These are phyloP conservation scores for Penicillium janthinellum DNA, from an alignment of 2,329 filamentous ascomycete genomes.

Conservation along the genomic window DNA sequence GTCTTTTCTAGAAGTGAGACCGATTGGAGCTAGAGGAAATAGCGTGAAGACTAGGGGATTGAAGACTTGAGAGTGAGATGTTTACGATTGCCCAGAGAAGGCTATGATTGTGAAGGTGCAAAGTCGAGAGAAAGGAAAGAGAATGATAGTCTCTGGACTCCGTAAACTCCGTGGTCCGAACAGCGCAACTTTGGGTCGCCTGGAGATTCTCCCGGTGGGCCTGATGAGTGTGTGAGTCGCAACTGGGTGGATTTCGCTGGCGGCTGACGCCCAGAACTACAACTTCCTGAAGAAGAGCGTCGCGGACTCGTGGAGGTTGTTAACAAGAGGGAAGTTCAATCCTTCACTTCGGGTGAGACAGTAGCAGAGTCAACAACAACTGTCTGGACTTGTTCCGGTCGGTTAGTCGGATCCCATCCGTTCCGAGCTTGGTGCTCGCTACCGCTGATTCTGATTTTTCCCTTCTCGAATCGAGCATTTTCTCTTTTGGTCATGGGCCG, in stretches of 20 bases:
- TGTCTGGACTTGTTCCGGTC: background rate
- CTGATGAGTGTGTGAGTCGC: background rate
- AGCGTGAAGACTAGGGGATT: background rate
- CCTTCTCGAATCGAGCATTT: background rate
- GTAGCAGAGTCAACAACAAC: background rate
- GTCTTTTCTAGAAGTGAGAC: background rate
- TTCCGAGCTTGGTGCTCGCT: background rate
- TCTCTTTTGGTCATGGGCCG: background rate
- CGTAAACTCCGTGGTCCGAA: too few relatives aligned
- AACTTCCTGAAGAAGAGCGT: slow-evolving; percentile 2
- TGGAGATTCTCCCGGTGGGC: background rate
- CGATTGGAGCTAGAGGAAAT: background rate
- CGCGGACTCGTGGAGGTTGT: background rate
- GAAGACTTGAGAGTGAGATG: background rate
- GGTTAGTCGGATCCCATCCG: background rate
- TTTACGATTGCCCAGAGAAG: background rate
- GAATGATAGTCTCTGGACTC: background rate
- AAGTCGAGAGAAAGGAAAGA: background rate
- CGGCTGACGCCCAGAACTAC: slow-evolving; percentile 10
- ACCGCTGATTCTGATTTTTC: background rate
- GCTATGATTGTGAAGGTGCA: too few relatives aligned
- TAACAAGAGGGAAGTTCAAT: background rate
- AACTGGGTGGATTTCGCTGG: background rate
- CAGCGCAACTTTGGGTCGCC: background rate
- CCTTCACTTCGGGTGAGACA: background rate